Evolutionary conservation across 2,329 filamentous ascomycete species (phyloP), one percentile per base, ranked within the genome.

Genomic region (Hawksworthiomyces lignivorus): DNA sequence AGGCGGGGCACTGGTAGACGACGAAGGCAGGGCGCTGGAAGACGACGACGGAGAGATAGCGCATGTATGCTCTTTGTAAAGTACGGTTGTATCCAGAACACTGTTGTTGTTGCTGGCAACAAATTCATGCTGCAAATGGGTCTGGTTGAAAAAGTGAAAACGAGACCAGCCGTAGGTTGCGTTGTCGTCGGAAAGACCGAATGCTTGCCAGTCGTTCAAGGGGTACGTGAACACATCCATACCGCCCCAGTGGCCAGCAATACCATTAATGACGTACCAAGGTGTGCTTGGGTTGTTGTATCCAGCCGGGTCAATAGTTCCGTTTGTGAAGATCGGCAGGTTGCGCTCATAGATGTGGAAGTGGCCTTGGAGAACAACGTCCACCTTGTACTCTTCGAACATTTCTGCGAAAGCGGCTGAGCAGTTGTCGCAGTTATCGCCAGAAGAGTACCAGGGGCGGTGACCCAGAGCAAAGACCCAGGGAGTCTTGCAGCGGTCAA

Each of bases 401-500:
- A 52, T 7, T 2, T 36, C 17, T 28, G 41, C 43, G 18, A 51
- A 51, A 5, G 31, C 48, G 8, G 20, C 9, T 0, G 20, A 24
- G 46, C 48, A 46, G 34, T 34, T 41, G 19, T 9, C 12, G 39
- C 43, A 46, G 27, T 27, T 35, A 24, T 32, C 28, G 17, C 46
- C 38, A 10, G 35, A 33, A 4, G 46, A 61, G 54, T 70, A 72
- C 63, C 72, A 70, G 20, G 66, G 69, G 15, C 65, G 63, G 53
- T 71, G 69, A 52, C 60, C 62, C 61, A 68, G 70, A 48, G 62
- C 65, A 34, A 71, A 59, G 27, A 72, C 60, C 69, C 69, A 72
- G 11, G 69, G 65, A 15, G 69, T 73, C 56, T 65, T 65, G 22
- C 44, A 59, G 35, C 68, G 64, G 52, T 72, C 59, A 21, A 72